Evolutionary conservation across 371 early-diverging fungal genomes (phyloP), one percentile per base, ranked within the genome.

Genomic region (Mucor velutinosus): DNA sequence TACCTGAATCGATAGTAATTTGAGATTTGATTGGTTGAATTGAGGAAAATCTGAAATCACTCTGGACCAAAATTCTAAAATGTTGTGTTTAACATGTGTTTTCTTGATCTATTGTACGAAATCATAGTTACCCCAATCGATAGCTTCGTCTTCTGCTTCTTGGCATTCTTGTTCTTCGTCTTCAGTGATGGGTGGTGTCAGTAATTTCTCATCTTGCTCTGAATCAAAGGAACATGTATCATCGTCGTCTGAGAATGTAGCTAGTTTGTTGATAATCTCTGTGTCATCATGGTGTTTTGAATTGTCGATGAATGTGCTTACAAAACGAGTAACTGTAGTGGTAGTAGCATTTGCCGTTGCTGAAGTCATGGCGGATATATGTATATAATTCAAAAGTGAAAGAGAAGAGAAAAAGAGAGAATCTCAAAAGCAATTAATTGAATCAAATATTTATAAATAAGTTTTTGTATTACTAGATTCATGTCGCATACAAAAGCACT

Each of bases 41-140:
- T 78, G 78, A 35, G 90, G 89, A 80, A 90, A 97, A 75, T 95
- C 91, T 64, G 89, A 89, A 73, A 96, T 90, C 56, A 96, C 84
- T 39, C 85, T 87, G 25, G 95, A 94, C 98, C 98, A 98, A 63
- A 97, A 97, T 37, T 95, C 96, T 87, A 70, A 33, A 29, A 8
- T 5, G 12, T 37, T 23, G 23, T 32, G 39, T 59, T 58, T 23
- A 57, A n/a, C 32, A 57, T 57, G 29, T 55, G 55, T 25, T 29
- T 27, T 55, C 37, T 25, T 35, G 60, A 64, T 49, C 58, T 14
- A 65, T 45, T 41, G 17, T 17, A 11, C 25, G 25, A 14, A 23
- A 19, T 51, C 51, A 51, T 19, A 51, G 11, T 11, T 80, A 89
- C 87, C 88, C 93, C 93, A 93, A 72, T 94, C 92, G 29, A 88